These are phyloP conservation scores for Ilyonectria sp. DNA, from an alignment of 2,329 filamentous ascomycete genomes.

Conservation along the genomic window DNA sequence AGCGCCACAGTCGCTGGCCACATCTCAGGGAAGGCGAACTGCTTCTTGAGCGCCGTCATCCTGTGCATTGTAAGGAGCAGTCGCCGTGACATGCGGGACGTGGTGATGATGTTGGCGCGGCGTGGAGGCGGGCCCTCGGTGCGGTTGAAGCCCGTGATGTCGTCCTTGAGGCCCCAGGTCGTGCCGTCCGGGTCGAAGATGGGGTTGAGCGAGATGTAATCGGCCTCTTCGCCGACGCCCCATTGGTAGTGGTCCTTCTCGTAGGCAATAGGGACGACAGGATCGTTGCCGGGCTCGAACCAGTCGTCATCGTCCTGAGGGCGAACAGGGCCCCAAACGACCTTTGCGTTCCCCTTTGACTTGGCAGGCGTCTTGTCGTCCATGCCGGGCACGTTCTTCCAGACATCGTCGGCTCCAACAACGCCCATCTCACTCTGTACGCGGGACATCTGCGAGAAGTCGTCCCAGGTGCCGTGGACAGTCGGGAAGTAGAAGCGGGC, in stretches of 20 bases:
- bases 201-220: constrained; percentile 92
- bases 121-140: constrained; percentile 75
- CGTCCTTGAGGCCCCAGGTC: constrained; percentile 84
- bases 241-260: constrained; percentile 87
- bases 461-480: constrained; percentile 84
- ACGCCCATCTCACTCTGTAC: constrained; percentile 82
- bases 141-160: constrained; percentile 87
- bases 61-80: constrained; percentile 91
- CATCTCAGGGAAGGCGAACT: constrained; percentile 97
- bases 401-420: constrained; percentile 76
- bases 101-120: constrained; percentile 90
- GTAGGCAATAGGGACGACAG: constrained; percentile 77
- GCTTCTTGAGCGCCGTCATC: constrained; percentile 87
- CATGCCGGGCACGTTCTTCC: constrained; percentile 66
- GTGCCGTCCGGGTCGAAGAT: constrained; percentile 92
- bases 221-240: constrained; percentile 92
- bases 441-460: constrained; percentile 81
- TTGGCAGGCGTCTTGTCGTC: constrained; percentile 57
- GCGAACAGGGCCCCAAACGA: constrained; percentile 88
- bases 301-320: constrained; percentile 78
- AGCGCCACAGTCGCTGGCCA: constrained; percentile 91
- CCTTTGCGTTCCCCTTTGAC: constrained; percentile 64
- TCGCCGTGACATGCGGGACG: constrained; percentile 84
- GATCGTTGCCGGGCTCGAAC: constrained; percentile 81
- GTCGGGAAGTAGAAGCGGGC: constrained; percentile 83